A percentile compares a stretch with the other conserved stretches of the same genome.
These are phyloP conservation scores for Sonneratia alba DNA, from an alignment of 345 rosid species.

Conservation along the genomic window DNA sequence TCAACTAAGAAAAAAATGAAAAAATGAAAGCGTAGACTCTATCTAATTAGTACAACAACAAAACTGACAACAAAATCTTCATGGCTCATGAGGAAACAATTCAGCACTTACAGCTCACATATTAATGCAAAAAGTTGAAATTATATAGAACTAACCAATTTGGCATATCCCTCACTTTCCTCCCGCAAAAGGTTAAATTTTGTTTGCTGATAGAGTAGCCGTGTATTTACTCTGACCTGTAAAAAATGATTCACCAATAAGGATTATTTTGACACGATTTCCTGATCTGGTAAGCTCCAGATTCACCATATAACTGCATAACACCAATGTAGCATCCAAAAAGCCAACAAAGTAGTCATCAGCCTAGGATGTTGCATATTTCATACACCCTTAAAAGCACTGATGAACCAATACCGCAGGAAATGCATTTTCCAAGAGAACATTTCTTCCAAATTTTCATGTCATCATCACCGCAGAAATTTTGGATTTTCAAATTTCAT, in stretches of 20 bases:
- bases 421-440: not conserved
- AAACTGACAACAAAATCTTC: not conserved
- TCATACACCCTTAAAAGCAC: not conserved
- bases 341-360: not conserved
- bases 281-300: not conserved
- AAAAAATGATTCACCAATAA: constrained; percentile 9
- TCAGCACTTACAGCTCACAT: not conserved
- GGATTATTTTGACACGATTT: not conserved
- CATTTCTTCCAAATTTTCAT: not conserved
- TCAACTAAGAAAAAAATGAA: not conserved
- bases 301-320: not conserved
- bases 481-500: not conserved
- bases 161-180: constrained; percentile 99
- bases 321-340: not conserved
- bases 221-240: constrained; percentile 97
- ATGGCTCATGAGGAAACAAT: not conserved
- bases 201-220: constrained; percentile 96
- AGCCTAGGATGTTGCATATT: not conserved
- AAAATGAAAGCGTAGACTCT: not conserved
- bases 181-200: constrained; percentile 96
- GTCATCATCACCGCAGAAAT: not conserved
- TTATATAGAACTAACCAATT: constrained; percentile 49
- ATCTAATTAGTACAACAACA: not conserved
- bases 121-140: not conserved
- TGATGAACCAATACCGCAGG: not conserved